A percentile compares a stretch with the other conserved stretches of the same genome.
Evolutionary conservation across 2,329 filamentous ascomycete genomes (phyloP).

Genomic region (Claviceps paspali): DNA sequence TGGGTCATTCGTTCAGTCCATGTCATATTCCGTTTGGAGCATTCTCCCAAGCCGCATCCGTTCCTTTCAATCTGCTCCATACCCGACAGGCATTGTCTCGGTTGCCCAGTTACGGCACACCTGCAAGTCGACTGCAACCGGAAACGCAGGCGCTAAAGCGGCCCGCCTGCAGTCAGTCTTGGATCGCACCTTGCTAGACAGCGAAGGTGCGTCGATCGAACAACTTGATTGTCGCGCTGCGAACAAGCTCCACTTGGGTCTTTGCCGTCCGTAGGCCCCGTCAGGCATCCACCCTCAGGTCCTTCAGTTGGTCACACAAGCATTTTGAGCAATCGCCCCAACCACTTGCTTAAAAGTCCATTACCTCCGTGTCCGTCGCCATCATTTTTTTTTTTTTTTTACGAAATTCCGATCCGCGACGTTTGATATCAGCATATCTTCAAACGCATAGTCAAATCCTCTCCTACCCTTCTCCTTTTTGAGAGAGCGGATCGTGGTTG

Average conservation of each 20-base stretch:
- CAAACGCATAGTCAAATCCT: conserved; percentile 1
- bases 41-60: neutral
- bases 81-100: neutral
- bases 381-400: no score
- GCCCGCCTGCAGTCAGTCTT: neutral
- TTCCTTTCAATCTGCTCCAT: neutral
- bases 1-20: neutral
- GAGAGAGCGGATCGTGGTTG: neutral
- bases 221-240: conserved; percentile 3
- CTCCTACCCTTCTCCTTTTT: no score
- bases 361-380: conserved; percentile 1
- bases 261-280: conserved; percentile 5
- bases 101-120: conserved; percentile 1
- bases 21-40: neutral
- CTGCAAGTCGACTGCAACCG: neutral
- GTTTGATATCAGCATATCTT: neutral
- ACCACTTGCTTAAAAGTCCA: conserved; percentile 5
- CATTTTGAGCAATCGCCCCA: conserved; percentile 5
- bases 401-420: no score
- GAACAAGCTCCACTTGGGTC: conserved; percentile 3
- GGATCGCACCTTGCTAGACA: no score
- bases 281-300: conserved; percentile 5
- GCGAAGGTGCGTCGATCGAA: neutral
- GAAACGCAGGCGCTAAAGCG: conserved; percentile 2
- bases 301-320: conserved; percentile 4